Evolutionary conservation across 176 grass and related monocot species (phyloP).

Genomic region (Oryza glaberrima): DNA sequence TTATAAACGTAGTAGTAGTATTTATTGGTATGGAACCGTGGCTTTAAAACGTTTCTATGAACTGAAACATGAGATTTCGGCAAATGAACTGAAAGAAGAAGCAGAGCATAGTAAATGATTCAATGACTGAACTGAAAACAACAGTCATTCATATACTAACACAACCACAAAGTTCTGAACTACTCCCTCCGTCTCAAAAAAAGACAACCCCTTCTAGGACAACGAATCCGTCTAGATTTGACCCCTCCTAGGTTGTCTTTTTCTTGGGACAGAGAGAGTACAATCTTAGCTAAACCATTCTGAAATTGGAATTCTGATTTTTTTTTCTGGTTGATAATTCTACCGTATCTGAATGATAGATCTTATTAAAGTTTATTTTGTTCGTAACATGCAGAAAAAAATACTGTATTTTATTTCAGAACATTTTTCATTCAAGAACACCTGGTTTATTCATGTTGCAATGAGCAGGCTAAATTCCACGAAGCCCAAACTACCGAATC

Average conservation of each 20-base stretch:
- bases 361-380: background rate
- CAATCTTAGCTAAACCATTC: background rate
- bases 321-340: background rate
- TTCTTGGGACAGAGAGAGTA: too few relatives aligned
- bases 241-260: too few relatives aligned
- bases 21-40: too few relatives aligned
- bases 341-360: background rate
- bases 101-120: too few relatives aligned
- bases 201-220: too few relatives aligned
- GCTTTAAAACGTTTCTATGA: background rate
- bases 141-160: background rate
- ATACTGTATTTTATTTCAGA: too few relatives aligned
- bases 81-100: background rate
- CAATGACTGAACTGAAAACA: too few relatives aligned
- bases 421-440: background rate
- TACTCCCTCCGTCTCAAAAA: too few relatives aligned
- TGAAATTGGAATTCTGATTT: background rate
- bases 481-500: too few relatives aligned
- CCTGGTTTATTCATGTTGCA: background rate
- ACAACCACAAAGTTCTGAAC: background rate
- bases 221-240: too few relatives aligned
- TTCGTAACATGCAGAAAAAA: too few relatives aligned
- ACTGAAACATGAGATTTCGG: background rate
- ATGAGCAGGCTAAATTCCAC: background rate
- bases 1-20: background rate